These are phyloP conservation scores for Penicillium canescens DNA, from an alignment of 495 filamentous ascomycete genomes.

Conservation along the genomic window DNA sequence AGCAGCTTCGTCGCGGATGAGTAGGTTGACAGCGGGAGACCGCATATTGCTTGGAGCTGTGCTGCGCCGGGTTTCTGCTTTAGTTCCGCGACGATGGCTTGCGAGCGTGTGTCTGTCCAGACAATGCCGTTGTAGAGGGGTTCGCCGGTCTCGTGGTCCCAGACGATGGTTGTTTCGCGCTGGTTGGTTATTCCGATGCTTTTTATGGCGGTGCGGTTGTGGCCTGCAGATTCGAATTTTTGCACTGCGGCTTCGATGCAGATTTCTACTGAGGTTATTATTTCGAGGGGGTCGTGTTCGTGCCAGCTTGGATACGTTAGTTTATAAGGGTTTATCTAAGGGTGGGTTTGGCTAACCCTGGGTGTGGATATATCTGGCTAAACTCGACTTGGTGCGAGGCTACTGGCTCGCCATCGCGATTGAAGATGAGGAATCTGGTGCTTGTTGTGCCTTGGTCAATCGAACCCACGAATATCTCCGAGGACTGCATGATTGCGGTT, in stretches of 20 bases:
- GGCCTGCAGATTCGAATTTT: constrained; percentile 66
- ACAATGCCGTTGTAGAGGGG: constrained; percentile 88
- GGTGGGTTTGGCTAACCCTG: constrained; percentile 62
- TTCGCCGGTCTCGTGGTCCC: constrained; percentile 85
- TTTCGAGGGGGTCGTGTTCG: constrained; percentile 83
- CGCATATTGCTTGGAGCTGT: constrained; percentile 71
- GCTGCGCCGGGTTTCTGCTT: constrained; percentile 65
- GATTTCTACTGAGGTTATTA: constrained; percentile 74
- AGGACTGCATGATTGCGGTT: constrained; percentile 24
- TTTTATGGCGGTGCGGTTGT: constrained; percentile 67
- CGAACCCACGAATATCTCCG: constrained; percentile 58
- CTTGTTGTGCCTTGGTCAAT: constrained; percentile 96
- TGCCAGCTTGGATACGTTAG: constrained; percentile 68
- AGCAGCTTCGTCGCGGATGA: constrained; percentile 87
- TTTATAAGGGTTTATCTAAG: not conserved
- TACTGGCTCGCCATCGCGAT: constrained; percentile 73
- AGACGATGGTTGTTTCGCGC: constrained; percentile 90
- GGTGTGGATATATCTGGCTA: constrained; percentile 81
- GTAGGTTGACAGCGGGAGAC: constrained; percentile 90
- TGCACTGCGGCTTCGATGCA: constrained; percentile 80
- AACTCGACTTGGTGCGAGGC: constrained; percentile 93
- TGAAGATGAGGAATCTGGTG: constrained; percentile 88
- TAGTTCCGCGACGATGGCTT: constrained; percentile 71
- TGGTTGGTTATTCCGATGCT: constrained; percentile 93
- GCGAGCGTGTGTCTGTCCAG: constrained; percentile 92